These are phyloP conservation scores for Thermoascus crustaceus DNA, from an alignment of 2,329 filamentous ascomycete species.

Conservation along the genomic window DNA sequence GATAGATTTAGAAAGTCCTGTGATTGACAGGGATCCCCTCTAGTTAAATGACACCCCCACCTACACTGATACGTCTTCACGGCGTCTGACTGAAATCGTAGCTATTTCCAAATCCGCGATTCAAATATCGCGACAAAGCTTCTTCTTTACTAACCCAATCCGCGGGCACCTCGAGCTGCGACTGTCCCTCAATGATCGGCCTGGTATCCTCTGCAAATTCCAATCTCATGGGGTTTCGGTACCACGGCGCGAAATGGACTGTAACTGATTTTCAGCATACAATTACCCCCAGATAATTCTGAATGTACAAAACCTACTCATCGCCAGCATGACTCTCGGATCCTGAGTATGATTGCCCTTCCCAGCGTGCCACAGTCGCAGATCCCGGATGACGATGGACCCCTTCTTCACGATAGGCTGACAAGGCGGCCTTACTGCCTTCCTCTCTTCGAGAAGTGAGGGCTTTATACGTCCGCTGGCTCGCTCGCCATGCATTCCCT, in stretches of 20 bases:
- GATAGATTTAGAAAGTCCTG: no score
- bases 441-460: slow-evolving; percentile 28
- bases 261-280: no score
- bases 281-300: no score
- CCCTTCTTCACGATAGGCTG: slow-evolving; percentile 49
- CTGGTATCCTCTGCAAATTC: slow-evolving; percentile 46
- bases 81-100: slow-evolving; percentile 52
- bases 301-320: slow-evolving; percentile 24
- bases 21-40: neutral
- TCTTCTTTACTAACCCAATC: slow-evolving; percentile 41
- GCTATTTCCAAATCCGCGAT: slow-evolving; percentile 52
- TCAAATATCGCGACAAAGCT: slow-evolving; percentile 42
- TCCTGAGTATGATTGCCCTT: slow-evolving; percentile 50
- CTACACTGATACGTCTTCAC: neutral
- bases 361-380: slow-evolving; percentile 56
- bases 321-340: slow-evolving; percentile 51
- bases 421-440: slow-evolving; percentile 34
- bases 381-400: slow-evolving; percentile 50
- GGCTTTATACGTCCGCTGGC: slow-evolving; percentile 44
- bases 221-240: slow-evolving; percentile 51
- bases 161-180: slow-evolving; percentile 43
- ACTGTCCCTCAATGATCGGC: slow-evolving; percentile 35
- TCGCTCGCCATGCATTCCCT: slow-evolving; percentile 44
- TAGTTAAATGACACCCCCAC: no score
- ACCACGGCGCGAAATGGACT: slow-evolving; percentile 51